Base-by-base conservation (phyloP, 352 stramenopile genomes). In the Elongisporangium anandrum region DNA sequence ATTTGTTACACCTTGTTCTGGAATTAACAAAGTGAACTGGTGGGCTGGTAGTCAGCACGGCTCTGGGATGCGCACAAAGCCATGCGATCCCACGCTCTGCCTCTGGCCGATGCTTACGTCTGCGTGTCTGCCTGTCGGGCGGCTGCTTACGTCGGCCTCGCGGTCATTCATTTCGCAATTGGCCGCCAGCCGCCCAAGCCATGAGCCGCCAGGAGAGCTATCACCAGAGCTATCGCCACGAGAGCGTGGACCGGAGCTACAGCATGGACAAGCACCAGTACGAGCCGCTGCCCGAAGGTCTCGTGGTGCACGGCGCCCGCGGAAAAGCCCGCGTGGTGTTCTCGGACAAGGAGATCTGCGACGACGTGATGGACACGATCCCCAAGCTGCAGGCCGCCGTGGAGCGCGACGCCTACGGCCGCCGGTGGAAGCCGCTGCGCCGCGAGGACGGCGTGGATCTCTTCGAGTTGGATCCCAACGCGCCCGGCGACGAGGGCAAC, bases 321-420 rank as follows among this genome's bases (percentile, higher is more conserved):
- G 69, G 69, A 29, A 59, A 58, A 15, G 65, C 71, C 17, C 66
- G 64, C 48, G 52, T 77, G 39, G 65, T 77, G 57, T 72, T 77
- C 57, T 69, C 63, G 22, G 67, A 73, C 55, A 61, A 73, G 20
- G 64, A 74, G 50, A 71, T 78, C 55, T 73, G 64, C 59, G 64
- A 73, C 59, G 70, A 78, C 64, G 66, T 78, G 39, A 59, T 78
- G 50, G 64, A 67, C 34, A 78, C 70, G 23, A 54, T 79, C 21
- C 57, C 68, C 51, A 79, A 79, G 56, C 60, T 76, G 17, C 66
- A 56, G 21, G 22, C 59, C 21, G 67, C 66, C 13, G 67, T 77
- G 24, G 54, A 57, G 21, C 56, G 63, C 12, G 70, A 82, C 65
- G 80, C 75, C 22, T 77, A 75, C 53, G 73, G 75, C 7, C 72